Evolutionary conservation across 1,284 basidiomycete genomes (phyloP).

Genomic region (Cryptococcus floricola): DNA sequence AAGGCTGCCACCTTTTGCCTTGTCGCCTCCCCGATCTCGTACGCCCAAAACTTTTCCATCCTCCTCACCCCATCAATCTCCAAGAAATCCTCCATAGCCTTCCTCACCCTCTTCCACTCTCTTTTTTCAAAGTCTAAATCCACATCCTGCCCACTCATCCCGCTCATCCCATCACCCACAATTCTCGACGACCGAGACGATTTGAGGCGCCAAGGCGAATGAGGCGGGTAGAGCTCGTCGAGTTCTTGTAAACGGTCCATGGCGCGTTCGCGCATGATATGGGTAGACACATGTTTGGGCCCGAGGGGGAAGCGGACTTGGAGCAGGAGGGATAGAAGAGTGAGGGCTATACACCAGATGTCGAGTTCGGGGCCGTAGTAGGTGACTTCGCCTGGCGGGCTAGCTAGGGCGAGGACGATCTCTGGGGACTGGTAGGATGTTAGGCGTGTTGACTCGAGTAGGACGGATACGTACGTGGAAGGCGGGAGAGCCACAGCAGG

Average conservation of each 20-base stretch:
- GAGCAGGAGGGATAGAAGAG: constrained; percentile 53
- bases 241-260: constrained; percentile 51
- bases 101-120: constrained; percentile 46
- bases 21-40: constrained; percentile 36
- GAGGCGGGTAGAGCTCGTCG: constrained; percentile 40
- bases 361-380: constrained; percentile 57
- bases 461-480: constrained; percentile 44
- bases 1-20: constrained; percentile 23
- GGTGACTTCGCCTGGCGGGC: constrained; percentile 52
- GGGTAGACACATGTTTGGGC: constrained; percentile 51
- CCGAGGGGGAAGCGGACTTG: constrained; percentile 56
- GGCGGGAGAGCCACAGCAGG: constrained; percentile 56
- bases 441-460: not conserved
- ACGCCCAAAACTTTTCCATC: constrained; percentile 51
- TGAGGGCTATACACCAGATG: constrained; percentile 57
- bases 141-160: not conserved
- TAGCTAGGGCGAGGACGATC: constrained; percentile 53
- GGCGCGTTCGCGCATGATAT: constrained; percentile 51
- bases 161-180: not conserved
- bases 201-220: constrained; percentile 26
- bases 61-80: constrained; percentile 51
- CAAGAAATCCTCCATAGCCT: constrained; percentile 50
- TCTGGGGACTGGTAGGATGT: constrained; percentile 51
- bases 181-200: not conserved
- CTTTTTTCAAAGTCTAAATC: constrained; percentile 22